Percentiles rank a stretch among this genome's conserved stretches.
phyloP scores from a whole-genome alignment of 2,329 filamentous ascomycete species.

The Pseudogymnoascus sp. region DNA sequence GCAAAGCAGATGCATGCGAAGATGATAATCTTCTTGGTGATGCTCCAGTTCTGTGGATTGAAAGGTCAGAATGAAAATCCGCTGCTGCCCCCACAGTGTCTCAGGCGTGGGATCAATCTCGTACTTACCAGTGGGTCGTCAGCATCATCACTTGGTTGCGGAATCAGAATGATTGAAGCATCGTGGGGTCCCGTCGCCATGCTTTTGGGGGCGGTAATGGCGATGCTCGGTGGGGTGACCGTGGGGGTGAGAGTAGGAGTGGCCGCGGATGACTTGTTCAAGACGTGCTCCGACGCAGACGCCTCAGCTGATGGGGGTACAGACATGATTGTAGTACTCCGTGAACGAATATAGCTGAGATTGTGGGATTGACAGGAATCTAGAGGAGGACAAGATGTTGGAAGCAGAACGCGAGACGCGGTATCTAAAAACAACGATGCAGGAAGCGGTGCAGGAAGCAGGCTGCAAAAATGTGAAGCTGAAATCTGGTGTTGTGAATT shows the following conservation, averaged over 20 bases:
- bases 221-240: background rate
- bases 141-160: slow-evolving; percentile 29
- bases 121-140: slow-evolving; percentile 30
- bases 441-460: background rate
- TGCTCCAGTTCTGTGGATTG: slow-evolving; percentile 29
- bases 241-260: slow-evolving; percentile 1
- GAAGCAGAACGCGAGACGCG: background rate
- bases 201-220: background rate
- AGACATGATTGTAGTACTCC: slow-evolving; percentile 15
- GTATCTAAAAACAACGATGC: background rate
- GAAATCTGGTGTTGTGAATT: background rate
- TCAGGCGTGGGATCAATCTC: background rate
- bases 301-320: slow-evolving; percentile 4
- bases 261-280: background rate
- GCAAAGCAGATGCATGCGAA: slow-evolving; percentile 30
- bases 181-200: background rate
- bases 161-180: slow-evolving; percentile 30
- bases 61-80: slow-evolving; percentile 12
- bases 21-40: slow-evolving; percentile 28
- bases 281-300: background rate
- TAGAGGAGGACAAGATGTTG: background rate
- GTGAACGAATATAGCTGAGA: slow-evolving; percentile 3
- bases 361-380: background rate
- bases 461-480: background rate
- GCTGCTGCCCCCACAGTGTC: background rate